Percentiles rank a stretch among this genome's conserved stretches.
phyloP scores from a whole-genome alignment of 2,329 filamentous ascomycete genomes.

The Apiospora rasikravindrae region DNA sequence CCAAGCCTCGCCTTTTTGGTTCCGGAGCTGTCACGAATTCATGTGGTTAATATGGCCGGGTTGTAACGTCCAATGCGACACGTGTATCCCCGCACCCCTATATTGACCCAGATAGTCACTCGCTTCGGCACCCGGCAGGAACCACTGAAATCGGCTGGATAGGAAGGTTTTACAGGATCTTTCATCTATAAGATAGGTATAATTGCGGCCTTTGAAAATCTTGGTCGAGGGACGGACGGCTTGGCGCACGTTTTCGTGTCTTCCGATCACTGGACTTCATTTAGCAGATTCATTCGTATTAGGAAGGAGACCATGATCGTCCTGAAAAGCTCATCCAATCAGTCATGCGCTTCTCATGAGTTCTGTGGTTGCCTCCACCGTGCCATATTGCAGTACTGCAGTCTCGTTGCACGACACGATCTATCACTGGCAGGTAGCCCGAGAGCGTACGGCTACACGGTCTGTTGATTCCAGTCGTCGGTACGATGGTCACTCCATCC shows the following conservation, averaged over 20 bases:
- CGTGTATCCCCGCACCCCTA: constrained; percentile 7
- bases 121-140: constrained; percentile 7
- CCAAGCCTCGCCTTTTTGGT: not conserved
- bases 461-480: not conserved
- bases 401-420: not conserved
- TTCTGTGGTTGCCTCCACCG: not conserved
- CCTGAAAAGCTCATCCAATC: not conserved
- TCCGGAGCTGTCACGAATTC: not conserved
- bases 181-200: constrained; percentile 8
- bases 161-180: not conserved
- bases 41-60: constrained; percentile 10
- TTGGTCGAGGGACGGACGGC: not conserved
- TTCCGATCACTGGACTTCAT: constrained; percentile 1
- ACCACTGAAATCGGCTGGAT: constrained; percentile 1
- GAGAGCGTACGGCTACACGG: not conserved
- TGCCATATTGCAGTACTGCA: not conserved
- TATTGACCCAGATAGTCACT: constrained; percentile 1
- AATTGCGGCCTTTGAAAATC: not conserved
- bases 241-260: not conserved
- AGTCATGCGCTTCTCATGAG: not conserved
- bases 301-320: not conserved
- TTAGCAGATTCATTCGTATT: not conserved
- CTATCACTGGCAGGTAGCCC: too few relatives aligned
- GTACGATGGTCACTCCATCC: too few relatives aligned
- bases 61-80: constrained; percentile 14